A percentile compares a stretch with the other conserved stretches of the same genome.
phyloP scores from a whole-genome alignment of 2,329 filamentous ascomycete genomes.

The Colletotrichum cordylinicola region DNA sequence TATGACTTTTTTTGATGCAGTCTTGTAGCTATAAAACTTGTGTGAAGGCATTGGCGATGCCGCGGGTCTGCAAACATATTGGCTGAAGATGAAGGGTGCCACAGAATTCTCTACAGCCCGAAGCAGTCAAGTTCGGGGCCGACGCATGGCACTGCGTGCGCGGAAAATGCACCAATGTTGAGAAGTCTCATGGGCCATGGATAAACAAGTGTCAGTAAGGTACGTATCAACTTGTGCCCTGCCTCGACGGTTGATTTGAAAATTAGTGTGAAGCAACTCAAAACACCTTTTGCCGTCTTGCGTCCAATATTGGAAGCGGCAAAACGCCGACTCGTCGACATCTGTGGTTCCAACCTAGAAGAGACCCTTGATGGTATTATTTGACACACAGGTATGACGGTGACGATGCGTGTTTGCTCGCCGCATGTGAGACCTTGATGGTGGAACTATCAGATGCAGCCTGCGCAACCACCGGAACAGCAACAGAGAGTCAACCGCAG shows the following conservation, averaged over 20 bases:
- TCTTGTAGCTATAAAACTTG: neutral
- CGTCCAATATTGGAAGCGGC: neutral
- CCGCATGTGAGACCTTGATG: neutral
- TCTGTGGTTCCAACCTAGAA: neutral
- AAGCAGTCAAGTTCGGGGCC: neutral
- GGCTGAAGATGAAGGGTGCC: neutral
- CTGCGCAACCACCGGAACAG: neutral
- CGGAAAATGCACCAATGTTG: neutral
- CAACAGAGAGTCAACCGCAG: neutral
- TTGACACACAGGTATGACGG: neutral
- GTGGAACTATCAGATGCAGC: neutral
- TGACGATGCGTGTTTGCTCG: neutral
- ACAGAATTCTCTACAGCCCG: neutral
- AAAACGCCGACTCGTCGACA: neutral
- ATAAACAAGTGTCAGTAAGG: neutral
- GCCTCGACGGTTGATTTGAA: neutral
- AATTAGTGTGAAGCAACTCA: neutral
- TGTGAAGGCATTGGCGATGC: neutral
- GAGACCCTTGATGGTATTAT: neutral
- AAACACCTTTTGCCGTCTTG: rapidly evolving
- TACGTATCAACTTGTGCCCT: neutral
- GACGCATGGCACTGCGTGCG: neutral
- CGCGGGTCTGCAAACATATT: rapidly evolving
- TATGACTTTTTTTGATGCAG: too few relatives aligned
- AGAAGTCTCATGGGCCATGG: neutral